Evolutionary conservation across 116 monocot genomes (phyloP), one percentile per base, ranked within the genome.

Genomic region (Trichopus zeylanicus): DNA sequence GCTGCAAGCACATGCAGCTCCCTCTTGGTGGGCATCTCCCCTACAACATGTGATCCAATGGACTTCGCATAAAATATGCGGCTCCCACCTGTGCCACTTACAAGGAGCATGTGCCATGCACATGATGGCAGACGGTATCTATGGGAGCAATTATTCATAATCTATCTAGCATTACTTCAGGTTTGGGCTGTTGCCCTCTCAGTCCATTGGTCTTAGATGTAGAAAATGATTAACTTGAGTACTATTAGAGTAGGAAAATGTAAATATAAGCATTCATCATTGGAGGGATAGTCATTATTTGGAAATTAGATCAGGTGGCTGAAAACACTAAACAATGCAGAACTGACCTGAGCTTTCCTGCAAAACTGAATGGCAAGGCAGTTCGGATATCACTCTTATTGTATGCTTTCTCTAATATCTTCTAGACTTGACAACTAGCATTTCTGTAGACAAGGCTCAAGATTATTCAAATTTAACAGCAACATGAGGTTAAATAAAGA

Each of bases 391-490:
- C 32, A 95, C 83, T 9, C 78, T n/a, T 64, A 6, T 81, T 74
- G 39, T 90, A 89, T 59, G 89, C 89, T 1, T 90, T 83, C 67
- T 89, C 84, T 69, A 95, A 66, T 38, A 89, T 80, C 56, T 84
- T 83, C 46, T 90, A 71, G 12, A 90, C 95, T 77, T 95, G n/a
- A n/a, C n/a, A n/a, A n/a, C n/a, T n/a, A n/a, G n/a, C 90, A 0
- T 84, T 59, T 95, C 83, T 3, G 95, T 86, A 19, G 90, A 76
- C 38, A 87, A 34, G 55, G 78, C 77, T 47, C 86, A 72, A 13
- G 86, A 29, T 5, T 86, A 76, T 64, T 95, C 90, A 46, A 95
- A 67, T 3, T 73, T 86, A 72, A 95, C 94, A 90, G 74, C 57
- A 57, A n/a, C n/a, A n/a, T n/a, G n/a, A n/a, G n/a, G n/a, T n/a